Conservation (phyloP, 305 asterid genomes). For the Fraxinus velutina region DNA sequence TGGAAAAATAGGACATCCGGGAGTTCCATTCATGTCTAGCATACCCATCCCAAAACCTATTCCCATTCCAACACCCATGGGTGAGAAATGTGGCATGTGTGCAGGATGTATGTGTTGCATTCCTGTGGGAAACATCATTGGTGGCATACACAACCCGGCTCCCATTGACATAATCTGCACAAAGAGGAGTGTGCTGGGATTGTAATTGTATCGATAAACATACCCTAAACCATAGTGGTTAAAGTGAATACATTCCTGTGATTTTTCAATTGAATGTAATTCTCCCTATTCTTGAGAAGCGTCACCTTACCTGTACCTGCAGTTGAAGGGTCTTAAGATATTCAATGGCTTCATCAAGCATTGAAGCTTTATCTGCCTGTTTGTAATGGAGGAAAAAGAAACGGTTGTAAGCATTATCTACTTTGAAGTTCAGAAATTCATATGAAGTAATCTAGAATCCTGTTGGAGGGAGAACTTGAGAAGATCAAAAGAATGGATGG, state of each 20-base stretch:
- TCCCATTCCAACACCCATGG: slow-evolving; percentile 59
- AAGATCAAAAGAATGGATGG: background rate
- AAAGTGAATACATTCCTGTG: background rate
- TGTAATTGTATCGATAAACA: background rate
- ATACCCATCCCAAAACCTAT: slow-evolving; percentile 74
- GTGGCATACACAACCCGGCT: slow-evolving; percentile 78
- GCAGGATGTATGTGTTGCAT: slow-evolving; percentile 67
- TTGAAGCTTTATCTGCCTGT: slow-evolving; percentile 95
- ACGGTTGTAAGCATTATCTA: background rate
- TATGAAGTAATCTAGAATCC: background rate
- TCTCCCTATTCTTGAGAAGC: background rate
- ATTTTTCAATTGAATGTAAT: background rate
- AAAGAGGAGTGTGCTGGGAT: slow-evolving; percentile 11
- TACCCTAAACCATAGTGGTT: background rate
- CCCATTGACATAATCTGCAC: slow-evolving; percentile 96
- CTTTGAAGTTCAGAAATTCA: slow-evolving; percentile 2
- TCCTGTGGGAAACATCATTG: slow-evolving; percentile 68
- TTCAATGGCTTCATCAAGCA: slow-evolving; percentile 98
- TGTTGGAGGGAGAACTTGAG: background rate
- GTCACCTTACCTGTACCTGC: slow-evolving; percentile 79
- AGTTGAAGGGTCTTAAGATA: slow-evolving; percentile 91
- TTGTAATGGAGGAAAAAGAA: slow-evolving; percentile 13
- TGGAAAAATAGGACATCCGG: slow-evolving; percentile 53
- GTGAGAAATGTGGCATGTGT: slow-evolving; percentile 60
- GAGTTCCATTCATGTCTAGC: slow-evolving; percentile 62